A percentile compares a stretch with the other conserved stretches of the same genome.
These are phyloP conservation scores for Dillenia suffruticosa DNA, from an alignment of 164 flowering plant species.

Conservation along the genomic window DNA sequence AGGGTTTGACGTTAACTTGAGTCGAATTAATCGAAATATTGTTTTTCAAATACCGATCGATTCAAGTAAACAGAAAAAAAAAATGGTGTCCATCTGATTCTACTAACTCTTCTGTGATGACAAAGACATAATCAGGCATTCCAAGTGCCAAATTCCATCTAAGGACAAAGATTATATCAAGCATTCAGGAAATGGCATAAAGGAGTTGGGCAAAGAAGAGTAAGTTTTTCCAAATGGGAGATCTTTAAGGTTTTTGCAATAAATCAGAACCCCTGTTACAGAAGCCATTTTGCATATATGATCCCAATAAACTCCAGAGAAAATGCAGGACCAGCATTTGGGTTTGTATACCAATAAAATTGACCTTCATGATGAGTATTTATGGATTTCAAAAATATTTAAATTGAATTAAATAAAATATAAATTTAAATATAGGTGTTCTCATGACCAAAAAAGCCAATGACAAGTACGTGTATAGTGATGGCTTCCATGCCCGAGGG, in stretches of 20 bases:
- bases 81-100: background rate
- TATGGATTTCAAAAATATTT: background rate
- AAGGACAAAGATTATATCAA: constrained; percentile 55
- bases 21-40: no score
- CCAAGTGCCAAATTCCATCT: constrained; percentile 59
- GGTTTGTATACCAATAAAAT: constrained; percentile 79
- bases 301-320: constrained; percentile 76
- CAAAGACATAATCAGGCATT: constrained; percentile 62
- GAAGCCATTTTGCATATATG: constrained; percentile 59
- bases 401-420: no score
- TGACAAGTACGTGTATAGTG: constrained; percentile 65
- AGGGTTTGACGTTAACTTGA: no score
- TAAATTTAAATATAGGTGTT: no score
- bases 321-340: constrained; percentile 70
- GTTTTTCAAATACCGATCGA: no score
- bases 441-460: constrained; percentile 26
- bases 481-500: constrained; percentile 78
- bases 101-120: constrained; percentile 46
- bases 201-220: constrained; percentile 59
- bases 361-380: constrained; percentile 73
- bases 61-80: no score
- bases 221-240: constrained; percentile 46
- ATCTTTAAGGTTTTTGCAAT: constrained; percentile 58
- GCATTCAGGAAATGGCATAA: constrained; percentile 51
- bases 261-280: constrained; percentile 55